Percentiles rank a stretch among this genome's conserved stretches.
These are phyloP conservation scores for Circinella umbellata DNA, from an alignment of 371 early-diverging fungal genomes.

Conservation along the genomic window DNA sequence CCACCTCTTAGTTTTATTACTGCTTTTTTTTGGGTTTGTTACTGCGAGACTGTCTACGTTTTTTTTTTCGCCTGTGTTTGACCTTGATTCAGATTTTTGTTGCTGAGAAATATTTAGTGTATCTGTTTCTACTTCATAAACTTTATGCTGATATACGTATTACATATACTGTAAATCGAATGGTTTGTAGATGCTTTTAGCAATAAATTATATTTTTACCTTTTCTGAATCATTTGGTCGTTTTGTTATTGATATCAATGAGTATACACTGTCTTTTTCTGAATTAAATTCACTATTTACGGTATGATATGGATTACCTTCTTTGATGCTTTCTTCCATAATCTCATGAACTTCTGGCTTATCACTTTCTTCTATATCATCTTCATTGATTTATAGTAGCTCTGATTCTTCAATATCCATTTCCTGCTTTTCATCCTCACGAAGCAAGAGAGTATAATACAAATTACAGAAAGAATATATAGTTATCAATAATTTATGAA, in stretches of 20 bases:
- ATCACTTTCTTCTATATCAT: neutral
- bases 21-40: neutral
- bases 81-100: neutral
- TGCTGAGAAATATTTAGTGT: neutral
- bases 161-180: neutral
- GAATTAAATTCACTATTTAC: neutral
- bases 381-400: no score
- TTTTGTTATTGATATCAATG: neutral
- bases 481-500: no score
- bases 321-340: neutral
- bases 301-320: neutral
- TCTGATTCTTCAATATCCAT: no score
- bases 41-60: no score
- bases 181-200: neutral
- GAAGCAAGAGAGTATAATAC: no score
- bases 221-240: neutral
- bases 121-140: neutral
- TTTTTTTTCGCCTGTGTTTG: no score
- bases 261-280: neutral
- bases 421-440: no score
- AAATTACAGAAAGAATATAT: no score
- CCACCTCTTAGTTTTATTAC: neutral
- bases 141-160: neutral
- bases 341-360: neutral
- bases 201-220: neutral